Evolutionary conservation across 2,329 filamentous ascomycete species (phyloP).

Genomic region (Epichloe baconii): DNA sequence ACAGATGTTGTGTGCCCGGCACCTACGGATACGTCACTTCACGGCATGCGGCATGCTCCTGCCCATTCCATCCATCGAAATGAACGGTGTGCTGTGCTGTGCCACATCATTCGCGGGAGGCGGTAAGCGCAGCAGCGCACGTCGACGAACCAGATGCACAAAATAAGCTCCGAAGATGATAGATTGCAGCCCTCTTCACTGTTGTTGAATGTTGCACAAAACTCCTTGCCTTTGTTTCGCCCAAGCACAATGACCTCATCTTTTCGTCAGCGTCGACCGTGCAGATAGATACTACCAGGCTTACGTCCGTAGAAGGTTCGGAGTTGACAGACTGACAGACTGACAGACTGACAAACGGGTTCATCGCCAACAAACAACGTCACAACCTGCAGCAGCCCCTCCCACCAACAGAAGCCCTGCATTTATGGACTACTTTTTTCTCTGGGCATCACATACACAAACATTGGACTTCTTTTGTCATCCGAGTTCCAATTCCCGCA

Average conservation of each 20-base stretch:
- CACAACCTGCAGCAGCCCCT: background rate
- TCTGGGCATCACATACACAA: background rate
- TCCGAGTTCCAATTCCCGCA: background rate
- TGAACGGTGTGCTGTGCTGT: no score
- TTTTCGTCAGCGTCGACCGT: background rate
- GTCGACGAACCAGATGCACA: background rate
- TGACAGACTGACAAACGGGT: background rate
- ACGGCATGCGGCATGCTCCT: background rate
- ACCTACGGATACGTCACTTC: background rate
- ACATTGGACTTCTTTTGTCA: no score
- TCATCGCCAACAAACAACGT: background rate
- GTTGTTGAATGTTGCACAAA: background rate
- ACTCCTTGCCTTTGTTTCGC: background rate
- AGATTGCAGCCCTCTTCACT: background rate
- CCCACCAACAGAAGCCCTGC: background rate
- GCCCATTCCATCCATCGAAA: no score
- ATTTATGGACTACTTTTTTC: background rate
- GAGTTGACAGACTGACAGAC: no score
- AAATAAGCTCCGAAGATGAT: background rate
- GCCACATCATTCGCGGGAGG: background rate
- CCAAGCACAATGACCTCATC: background rate
- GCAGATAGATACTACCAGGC: no score
- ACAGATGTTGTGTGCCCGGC: no score
- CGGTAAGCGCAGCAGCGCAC: background rate
- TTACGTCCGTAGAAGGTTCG: no score